Evolutionary conservation across 2,329 filamentous ascomycete genomes (phyloP).

Genomic region (Elsinoe fawcettii): DNA sequence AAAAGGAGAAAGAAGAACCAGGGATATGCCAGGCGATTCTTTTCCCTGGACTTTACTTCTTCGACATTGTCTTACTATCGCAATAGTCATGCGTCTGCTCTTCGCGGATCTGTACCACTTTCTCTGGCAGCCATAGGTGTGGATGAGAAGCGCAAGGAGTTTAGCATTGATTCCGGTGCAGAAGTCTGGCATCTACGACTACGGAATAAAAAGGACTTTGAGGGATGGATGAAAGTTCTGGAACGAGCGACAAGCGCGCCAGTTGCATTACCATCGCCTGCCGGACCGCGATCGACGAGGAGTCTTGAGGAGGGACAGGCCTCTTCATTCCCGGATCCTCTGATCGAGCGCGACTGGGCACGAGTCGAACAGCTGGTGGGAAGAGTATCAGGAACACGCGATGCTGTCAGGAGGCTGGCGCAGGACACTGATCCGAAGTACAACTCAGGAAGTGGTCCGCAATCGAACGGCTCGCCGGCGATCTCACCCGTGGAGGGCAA

Average conservation of each 20-base stretch:
- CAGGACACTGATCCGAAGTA: slow-evolving; percentile 71
- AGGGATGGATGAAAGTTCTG: slow-evolving; percentile 76
- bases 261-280: slow-evolving; percentile 19
- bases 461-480: slow-evolving; percentile 14
- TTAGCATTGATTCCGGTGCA: slow-evolving; percentile 92
- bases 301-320: slow-evolving; percentile 8
- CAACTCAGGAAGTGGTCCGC: slow-evolving; percentile 37
- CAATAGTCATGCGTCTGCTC: slow-evolving; percentile 82
- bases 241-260: slow-evolving; percentile 65
- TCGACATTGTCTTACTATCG: slow-evolving; percentile 96
- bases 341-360: slow-evolving; percentile 78
- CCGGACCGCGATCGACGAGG: neutral
- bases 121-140: slow-evolving; percentile 85
- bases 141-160: slow-evolving; percentile 80
- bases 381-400: slow-evolving; percentile 76
- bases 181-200: slow-evolving; percentile 94
- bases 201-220: slow-evolving; percentile 73
- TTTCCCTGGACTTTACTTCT: slow-evolving; percentile 89
- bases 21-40: slow-evolving; percentile 86
- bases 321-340: slow-evolving; percentile 26
- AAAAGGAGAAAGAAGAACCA: slow-evolving; percentile 87
- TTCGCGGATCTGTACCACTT: slow-evolving; percentile 85
- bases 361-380: slow-evolving; percentile 80
- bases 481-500: slow-evolving; percentile 22
- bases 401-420: slow-evolving; percentile 77